Evolutionary conservation across 202 grass and related monocot species (phyloP).

Genomic region (Eragrostis tef): DNA sequence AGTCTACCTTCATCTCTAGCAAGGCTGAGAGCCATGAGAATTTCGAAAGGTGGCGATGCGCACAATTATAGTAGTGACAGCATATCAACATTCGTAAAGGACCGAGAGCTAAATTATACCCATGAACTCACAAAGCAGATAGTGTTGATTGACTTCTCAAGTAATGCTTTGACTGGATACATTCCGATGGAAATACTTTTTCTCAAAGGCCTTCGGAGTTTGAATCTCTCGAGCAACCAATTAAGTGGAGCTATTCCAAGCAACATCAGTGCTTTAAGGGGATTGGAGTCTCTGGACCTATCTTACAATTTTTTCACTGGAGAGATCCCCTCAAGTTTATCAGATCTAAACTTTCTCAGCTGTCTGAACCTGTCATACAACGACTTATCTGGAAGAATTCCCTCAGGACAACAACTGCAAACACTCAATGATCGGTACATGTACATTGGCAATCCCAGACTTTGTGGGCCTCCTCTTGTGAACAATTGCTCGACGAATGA

Average conservation of each 20-base stretch:
- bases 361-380: conserved; percentile 55
- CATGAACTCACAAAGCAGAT: neutral
- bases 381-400: conserved; percentile 52
- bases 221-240: conserved; percentile 54
- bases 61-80: neutral
- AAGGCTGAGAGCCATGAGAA: neutral
- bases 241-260: conserved; percentile 46
- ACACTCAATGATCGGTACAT: conserved; percentile 45
- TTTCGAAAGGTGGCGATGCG: accelerated
- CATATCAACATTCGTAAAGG: neutral
- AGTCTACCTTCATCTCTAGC: conserved; percentile 9
- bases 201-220: conserved; percentile 41
- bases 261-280: conserved; percentile 30
- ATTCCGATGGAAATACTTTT: conserved; percentile 48
- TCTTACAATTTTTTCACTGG: conserved; percentile 52
- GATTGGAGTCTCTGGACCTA: conserved; percentile 53
- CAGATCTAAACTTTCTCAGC: conserved; percentile 44
- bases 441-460: conserved; percentile 46
- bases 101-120: neutral
- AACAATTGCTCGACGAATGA: conserved; percentile 31
- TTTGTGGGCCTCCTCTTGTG: conserved; percentile 57
- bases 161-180: neutral
- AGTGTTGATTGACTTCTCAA: neutral
- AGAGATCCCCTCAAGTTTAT: conserved; percentile 43
- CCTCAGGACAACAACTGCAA: conserved; percentile 47